Percentiles rank a stretch among this genome's conserved stretches.
Evolutionary conservation across 257 asterid species (phyloP).

Genomic region (Lycium barbarum): DNA sequence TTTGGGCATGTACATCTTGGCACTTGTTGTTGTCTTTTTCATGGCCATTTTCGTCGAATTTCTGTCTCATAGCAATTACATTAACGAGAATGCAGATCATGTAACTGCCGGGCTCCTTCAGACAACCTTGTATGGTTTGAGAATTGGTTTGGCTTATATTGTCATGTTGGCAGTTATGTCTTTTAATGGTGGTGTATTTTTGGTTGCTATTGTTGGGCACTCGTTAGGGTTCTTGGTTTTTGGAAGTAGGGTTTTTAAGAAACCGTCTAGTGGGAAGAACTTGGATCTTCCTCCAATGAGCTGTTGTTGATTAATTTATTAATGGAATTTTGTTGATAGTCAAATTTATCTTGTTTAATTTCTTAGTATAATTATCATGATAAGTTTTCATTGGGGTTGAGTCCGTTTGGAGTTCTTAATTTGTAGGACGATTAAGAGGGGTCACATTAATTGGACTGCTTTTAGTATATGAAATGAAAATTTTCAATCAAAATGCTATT

Average conservation of each 20-base stretch:
- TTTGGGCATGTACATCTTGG: constrained; percentile 64
- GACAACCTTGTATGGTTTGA: constrained; percentile 55
- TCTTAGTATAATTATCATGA: background rate
- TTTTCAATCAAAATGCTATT: no score
- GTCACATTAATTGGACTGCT: no score
- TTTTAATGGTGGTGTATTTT: constrained; percentile 72
- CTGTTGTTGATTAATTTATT: constrained; percentile 31
- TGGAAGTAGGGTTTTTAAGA: constrained; percentile 57
- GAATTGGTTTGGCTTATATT: constrained; percentile 64
- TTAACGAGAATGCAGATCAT: constrained; percentile 38
- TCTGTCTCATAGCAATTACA: constrained; percentile 54
- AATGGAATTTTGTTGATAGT: no score
- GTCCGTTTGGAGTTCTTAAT: no score
- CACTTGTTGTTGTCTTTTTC: constrained; percentile 54
- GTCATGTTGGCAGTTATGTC: constrained; percentile 91
- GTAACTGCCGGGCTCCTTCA: constrained; percentile 51
- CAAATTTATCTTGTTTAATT: background rate
- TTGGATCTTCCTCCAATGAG: constrained; percentile 64
- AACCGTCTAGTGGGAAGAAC: constrained; percentile 39
- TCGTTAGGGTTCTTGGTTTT: constrained; percentile 66
- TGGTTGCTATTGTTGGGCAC: constrained; percentile 69
- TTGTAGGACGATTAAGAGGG: no score
- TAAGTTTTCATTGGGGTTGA: no score
- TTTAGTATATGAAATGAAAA: no score
- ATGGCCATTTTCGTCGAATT: constrained; percentile 61